A percentile compares a stretch with the other conserved stretches of the same genome.
phyloP scores from a whole-genome alignment of 2,329 filamentous ascomycete species.

The Neofusicoccum kwambonambiense region DNA sequence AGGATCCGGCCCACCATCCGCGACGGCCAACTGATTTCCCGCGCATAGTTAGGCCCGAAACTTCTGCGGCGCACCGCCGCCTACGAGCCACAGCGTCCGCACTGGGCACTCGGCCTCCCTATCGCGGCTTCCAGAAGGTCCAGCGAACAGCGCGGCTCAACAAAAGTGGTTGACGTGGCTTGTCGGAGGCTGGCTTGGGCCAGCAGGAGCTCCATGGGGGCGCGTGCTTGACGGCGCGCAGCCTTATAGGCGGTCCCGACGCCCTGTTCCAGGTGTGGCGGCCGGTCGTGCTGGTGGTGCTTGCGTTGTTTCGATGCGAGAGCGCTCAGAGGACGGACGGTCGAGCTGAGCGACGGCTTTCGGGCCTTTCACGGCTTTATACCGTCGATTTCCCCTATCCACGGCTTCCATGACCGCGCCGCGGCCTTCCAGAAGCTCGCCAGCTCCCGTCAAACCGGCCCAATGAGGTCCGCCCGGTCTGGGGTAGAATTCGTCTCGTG shows the following conservation, averaged over 20 bases:
- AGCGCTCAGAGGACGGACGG: not conserved
- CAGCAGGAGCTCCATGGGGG: not conserved
- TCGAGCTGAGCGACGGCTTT: not conserved
- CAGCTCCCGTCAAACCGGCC: not conserved
- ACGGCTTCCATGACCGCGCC: not conserved
- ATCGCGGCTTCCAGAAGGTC: constrained; percentile 10
- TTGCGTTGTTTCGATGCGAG: not conserved
- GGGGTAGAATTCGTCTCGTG: constrained; percentile 1
- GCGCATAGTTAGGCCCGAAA: constrained; percentile 3
- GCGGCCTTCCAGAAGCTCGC: constrained; percentile 1
- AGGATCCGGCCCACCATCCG: constrained; percentile 7
- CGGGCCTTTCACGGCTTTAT: constrained; percentile 15
- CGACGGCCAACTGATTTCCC: not conserved
- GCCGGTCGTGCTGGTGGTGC: not conserved
- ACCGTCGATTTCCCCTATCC: constrained; percentile 12
- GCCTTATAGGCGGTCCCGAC: constrained; percentile 12
- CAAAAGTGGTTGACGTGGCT: constrained; percentile 14
- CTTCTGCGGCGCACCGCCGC: constrained; percentile 8
- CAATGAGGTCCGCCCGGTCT: constrained; percentile 2
- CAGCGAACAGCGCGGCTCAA: constrained; percentile 1
- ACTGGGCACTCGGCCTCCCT: constrained; percentile 1
- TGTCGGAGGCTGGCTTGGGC: constrained; percentile 1
- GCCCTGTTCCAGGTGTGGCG: constrained; percentile 1
- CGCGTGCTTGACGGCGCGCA: constrained; percentile 10
- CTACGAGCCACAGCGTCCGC: not conserved